Conservation (phyloP, 2,329 filamentous ascomycete species). For the Colletotrichum scovillei region DNA sequence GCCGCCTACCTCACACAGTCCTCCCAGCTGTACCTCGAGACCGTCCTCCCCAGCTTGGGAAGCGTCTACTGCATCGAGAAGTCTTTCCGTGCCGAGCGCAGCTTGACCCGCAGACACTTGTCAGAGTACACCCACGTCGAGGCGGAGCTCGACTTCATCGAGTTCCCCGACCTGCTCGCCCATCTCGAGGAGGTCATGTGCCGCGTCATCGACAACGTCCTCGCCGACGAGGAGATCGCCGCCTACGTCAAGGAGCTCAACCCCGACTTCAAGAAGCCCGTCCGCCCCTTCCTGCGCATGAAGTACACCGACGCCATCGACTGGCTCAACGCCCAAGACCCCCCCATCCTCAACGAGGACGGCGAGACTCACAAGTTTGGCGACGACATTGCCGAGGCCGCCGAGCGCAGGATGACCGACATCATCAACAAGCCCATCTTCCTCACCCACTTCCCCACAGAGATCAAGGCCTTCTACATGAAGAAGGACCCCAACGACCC, state of each 20-base stretch:
- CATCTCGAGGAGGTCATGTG: constrained; percentile 92
- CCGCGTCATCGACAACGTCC: constrained; percentile 81
- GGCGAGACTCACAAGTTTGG: constrained; percentile 91
- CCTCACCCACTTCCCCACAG: constrained; percentile 94
- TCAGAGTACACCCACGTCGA: constrained; percentile 98
- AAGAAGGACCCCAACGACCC: constrained; percentile 83
- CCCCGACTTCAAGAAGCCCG: constrained; percentile 85
- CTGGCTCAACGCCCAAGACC: constrained; percentile 88
- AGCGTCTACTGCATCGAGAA: constrained; percentile 99
- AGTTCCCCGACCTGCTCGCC: constrained; percentile 86
- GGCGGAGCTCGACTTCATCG: constrained; percentile 95
- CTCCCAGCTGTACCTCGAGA: constrained; percentile 97
- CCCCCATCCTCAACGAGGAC: constrained; percentile 88
- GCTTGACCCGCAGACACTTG: constrained; percentile 90
- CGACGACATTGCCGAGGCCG: constrained; percentile 97
- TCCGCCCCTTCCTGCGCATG: constrained; percentile 93
- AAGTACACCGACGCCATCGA: constrained; percentile 93
- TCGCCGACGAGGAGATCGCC: constrained; percentile 79
- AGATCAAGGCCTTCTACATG: constrained; percentile 99
- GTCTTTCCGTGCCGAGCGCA: constrained; percentile 98
- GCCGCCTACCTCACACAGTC: constrained; percentile 95
- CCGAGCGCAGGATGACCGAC: constrained; percentile 97
- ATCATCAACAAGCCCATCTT: constrained; percentile 96
- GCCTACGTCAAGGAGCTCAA: constrained; percentile 86
- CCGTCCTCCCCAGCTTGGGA: constrained; percentile 87